Conservation (phyloP, 1,139 yeast species). For the Zygoascus meyerae region DNA sequence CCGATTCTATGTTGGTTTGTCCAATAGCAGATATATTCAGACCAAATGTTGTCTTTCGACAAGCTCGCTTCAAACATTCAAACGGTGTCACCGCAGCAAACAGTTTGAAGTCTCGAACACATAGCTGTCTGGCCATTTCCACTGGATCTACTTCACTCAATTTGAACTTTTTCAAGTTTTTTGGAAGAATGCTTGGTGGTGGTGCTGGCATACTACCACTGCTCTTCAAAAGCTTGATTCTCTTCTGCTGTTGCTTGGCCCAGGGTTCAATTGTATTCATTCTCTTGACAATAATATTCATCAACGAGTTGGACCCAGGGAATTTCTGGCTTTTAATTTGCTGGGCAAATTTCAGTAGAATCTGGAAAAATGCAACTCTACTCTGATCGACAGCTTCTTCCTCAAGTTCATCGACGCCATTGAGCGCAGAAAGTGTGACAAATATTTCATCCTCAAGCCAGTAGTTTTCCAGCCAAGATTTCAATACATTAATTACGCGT, state of each 20-base stretch:
- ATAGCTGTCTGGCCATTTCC: conserved; percentile 79
- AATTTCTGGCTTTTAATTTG: conserved; percentile 43
- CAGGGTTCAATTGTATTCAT: conserved; percentile 25
- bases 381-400: conserved; percentile 29
- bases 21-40: conserved; percentile 25
- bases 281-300: conserved; percentile 25
- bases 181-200: conserved; percentile 28
- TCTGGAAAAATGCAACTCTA: conserved; percentile 39
- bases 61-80: conserved; percentile 75
- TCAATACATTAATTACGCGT: conserved; percentile 67
- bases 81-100: conserved; percentile 64
- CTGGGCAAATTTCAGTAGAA: conserved; percentile 55
- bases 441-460: conserved; percentile 58
- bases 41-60: conserved; percentile 29
- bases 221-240: conserved; percentile 4
- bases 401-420: conserved; percentile 26
- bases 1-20: conserved; percentile 51
- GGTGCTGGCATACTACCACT: conserved; percentile 18
- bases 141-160: conserved; percentile 58
- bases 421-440: background rate
- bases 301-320: conserved; percentile 36
- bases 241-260: conserved; percentile 22
- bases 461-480: conserved; percentile 62
- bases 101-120: conserved; percentile 67
- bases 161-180: conserved; percentile 23